These are phyloP conservation scores for Daldinia vernicosa DNA, from an alignment of 495 filamentous ascomycete genomes.

Conservation along the genomic window DNA sequence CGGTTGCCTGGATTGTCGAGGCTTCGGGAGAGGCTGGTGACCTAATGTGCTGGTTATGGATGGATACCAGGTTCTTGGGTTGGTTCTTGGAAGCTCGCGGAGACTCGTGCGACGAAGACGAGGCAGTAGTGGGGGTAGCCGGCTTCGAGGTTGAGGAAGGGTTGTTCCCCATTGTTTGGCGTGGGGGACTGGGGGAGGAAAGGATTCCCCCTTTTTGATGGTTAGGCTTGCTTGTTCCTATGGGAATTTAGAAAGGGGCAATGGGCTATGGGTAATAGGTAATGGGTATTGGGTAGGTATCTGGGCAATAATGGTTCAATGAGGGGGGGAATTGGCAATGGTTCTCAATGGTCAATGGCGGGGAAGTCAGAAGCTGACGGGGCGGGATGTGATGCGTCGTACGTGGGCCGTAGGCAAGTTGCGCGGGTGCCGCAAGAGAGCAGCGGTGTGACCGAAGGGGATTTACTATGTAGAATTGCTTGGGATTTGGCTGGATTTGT, in stretches of 20 bases:
- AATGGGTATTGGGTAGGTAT: constrained; percentile 2
- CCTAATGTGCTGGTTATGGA: constrained; percentile 47
- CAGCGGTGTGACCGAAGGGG: constrained; percentile 36
- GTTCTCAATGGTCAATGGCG: constrained; percentile 26
- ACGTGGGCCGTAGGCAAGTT: constrained; percentile 28
- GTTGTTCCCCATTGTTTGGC: constrained; percentile 54
- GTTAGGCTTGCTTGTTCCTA: constrained; percentile 31
- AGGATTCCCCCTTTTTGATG: constrained; percentile 24
- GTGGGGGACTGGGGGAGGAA: constrained; percentile 37
- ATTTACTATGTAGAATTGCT: background rate
- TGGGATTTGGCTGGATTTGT: constrained; percentile 12
- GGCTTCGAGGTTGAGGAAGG: constrained; percentile 50
- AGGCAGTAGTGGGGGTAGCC: constrained; percentile 46
- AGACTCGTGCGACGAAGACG: constrained; percentile 51
- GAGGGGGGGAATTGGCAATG: background rate
- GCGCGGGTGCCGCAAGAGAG: constrained; percentile 15
- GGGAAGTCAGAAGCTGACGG: constrained; percentile 44
- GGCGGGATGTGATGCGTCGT: constrained; percentile 41
- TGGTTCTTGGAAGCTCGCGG: constrained; percentile 47
- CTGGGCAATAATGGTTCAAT: constrained; percentile 1
- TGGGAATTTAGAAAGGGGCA: constrained; percentile 19
- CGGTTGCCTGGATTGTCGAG: constrained; percentile 63
- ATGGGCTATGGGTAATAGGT: constrained; percentile 1
- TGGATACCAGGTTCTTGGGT: constrained; percentile 46
- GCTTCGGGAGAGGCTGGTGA: constrained; percentile 62